Evolutionary conservation across 169 alveolate genomes (phyloP).

Genomic region (Ichthyophthirius multifiliis): DNA sequence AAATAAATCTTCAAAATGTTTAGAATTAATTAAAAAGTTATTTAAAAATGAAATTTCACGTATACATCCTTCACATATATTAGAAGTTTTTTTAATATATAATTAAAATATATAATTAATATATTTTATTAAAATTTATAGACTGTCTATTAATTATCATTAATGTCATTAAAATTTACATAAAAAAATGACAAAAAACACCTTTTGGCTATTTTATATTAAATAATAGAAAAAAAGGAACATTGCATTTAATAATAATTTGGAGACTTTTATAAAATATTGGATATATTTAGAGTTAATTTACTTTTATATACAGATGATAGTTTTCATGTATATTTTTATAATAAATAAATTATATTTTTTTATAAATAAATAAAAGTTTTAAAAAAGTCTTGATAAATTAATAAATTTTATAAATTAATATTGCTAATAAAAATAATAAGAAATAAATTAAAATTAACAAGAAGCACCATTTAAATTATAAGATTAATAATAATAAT

Average conservation of each 20-base stretch:
- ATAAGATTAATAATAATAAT: too few relatives aligned
- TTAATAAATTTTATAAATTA: too few relatives aligned
- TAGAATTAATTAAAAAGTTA: neutral
- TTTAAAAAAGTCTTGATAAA: too few relatives aligned
- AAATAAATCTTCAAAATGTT: neutral
- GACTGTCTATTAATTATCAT: neutral
- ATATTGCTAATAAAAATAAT: too few relatives aligned
- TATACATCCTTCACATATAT: constrained; percentile 1
- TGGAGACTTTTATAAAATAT: constrained; percentile 4
- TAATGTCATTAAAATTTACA: neutral
- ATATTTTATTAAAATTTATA: neutral
- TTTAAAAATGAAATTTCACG: neutral
- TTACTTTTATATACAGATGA: constrained; percentile 6
- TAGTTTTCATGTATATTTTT: neutral
- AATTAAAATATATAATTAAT: neutral
- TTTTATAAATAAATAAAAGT: too few relatives aligned
- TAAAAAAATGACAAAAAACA: neutral
- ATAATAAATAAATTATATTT: neutral
- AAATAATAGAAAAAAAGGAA: neutral
- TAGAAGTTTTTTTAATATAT: neutral
- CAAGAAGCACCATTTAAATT: too few relatives aligned
- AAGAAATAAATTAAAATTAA: too few relatives aligned
- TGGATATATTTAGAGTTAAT: neutral
- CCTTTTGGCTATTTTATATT: neutral
- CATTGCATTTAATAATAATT: neutral